Evolutionary conservation across 352 stramenopile genomes (phyloP).

Genomic region (Pelagophyceae sp.): DNA sequence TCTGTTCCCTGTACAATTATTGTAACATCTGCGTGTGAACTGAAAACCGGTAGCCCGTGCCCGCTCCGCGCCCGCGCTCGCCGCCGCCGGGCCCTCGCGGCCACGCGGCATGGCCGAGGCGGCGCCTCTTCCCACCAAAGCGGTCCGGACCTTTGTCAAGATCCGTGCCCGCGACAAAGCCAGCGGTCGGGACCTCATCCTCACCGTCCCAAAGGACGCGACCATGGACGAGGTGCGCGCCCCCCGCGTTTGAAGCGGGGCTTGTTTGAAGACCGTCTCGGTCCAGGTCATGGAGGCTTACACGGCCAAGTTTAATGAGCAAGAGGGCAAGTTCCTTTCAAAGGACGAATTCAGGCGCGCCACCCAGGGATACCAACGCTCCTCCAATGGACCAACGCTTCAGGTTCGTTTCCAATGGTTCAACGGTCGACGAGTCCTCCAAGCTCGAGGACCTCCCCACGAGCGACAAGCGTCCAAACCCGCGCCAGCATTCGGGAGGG

Average conservation of each 20-base stretch:
- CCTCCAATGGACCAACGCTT: not conserved
- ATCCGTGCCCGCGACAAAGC: constrained; percentile 11
- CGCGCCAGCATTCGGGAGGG: no score
- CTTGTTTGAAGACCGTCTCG: not conserved
- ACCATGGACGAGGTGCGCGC: constrained; percentile 7
- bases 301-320: constrained; percentile 17
- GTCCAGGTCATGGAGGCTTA: constrained; percentile 13
- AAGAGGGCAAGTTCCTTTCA: constrained; percentile 5
- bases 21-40: no score
- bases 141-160: no score
- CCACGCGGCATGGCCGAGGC: no score
- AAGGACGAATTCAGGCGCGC: constrained; percentile 2
- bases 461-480: no score
- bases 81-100: no score
- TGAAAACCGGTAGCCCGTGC: no score
- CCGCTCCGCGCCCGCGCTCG: no score
- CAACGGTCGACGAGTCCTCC: not conserved
- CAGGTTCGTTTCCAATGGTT: constrained; percentile 10
- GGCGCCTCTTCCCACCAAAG: no score
- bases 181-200: constrained; percentile 9
- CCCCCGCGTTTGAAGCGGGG: not conserved
- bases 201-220: not conserved
- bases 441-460: constrained; percentile 6
- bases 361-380: not conserved
- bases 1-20: no score